These are phyloP conservation scores for Rhododendron griersonianum DNA, from an alignment of 148 eudicot genomes.

Conservation along the genomic window DNA sequence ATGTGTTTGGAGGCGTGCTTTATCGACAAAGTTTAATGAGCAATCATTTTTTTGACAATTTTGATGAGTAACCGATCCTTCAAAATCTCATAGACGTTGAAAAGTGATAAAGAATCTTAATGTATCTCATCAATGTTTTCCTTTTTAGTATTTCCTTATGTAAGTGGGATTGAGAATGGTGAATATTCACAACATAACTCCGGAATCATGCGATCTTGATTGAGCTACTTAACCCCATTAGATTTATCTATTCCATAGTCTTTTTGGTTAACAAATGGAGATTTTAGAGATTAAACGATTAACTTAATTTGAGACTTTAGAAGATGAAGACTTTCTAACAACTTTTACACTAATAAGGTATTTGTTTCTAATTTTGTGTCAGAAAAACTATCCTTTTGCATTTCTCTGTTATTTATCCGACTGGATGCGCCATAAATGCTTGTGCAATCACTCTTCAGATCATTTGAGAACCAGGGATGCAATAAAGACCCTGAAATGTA, in stretches of 20 bases:
- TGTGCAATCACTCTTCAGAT: background rate
- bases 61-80: background rate
- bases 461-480: background rate
- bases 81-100: background rate
- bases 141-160: background rate
- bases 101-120: background rate
- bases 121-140: background rate
- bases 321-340: background rate
- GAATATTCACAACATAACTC: background rate
- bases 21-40: background rate
- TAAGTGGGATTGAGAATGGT: background rate
- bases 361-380: background rate
- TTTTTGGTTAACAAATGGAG: background rate
- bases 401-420: background rate
- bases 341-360: background rate
- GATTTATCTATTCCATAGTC: background rate
- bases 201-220: background rate
- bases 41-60: background rate
- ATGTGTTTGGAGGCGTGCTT: background rate
- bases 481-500: background rate
- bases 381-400: background rate
- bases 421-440: background rate
- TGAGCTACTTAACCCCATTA: background rate
- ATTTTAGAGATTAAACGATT: background rate
- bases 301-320: background rate